Evolutionary conservation across 2,329 filamentous ascomycete genomes (phyloP).

Genomic region (Pseudogymnoascus sp.): DNA sequence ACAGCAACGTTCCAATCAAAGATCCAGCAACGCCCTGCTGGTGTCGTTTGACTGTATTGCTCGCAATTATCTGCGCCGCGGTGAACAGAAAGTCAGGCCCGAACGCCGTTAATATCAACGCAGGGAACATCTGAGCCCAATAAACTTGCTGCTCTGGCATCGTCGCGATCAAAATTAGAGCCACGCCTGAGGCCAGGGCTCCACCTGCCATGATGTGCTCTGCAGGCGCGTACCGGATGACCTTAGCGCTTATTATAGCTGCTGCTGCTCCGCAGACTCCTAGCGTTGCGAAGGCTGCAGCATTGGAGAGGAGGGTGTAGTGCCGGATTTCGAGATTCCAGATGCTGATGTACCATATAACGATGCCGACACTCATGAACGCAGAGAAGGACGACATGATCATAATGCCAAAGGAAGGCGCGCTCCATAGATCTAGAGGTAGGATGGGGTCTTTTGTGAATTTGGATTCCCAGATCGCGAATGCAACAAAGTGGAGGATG

Average conservation of each 20-base stretch:
- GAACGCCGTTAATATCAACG: conserved; percentile 22
- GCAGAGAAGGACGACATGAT: conserved; percentile 14
- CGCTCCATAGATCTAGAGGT: conserved; percentile 20
- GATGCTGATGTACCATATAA: background rate
- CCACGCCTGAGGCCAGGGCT: background rate
- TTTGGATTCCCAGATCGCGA: conserved; percentile 16
- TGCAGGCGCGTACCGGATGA: background rate
- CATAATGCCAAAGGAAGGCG: conserved; percentile 17
- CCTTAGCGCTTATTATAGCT: background rate
- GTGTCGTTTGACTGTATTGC: conserved; percentile 38
- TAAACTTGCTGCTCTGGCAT: conserved; percentile 16
- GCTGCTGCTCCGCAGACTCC: background rate
- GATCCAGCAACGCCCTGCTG: conserved; percentile 44
- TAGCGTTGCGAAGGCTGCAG: background rate
- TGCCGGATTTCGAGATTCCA: background rate
- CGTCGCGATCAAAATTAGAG: conserved; percentile 17
- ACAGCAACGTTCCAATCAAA: conserved; percentile 37
- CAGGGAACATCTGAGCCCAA: background rate
- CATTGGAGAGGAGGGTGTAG: background rate
- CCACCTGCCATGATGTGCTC: background rate
- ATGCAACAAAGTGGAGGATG: conserved; percentile 12
- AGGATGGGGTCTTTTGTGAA: conserved; percentile 17
- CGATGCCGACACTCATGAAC: conserved; percentile 14
- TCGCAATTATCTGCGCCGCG: conserved; percentile 44
- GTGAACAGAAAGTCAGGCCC: conserved; percentile 43